phyloP scores from a whole-genome alignment of 257 asterid species.

The Asclepias syriaca region DNA sequence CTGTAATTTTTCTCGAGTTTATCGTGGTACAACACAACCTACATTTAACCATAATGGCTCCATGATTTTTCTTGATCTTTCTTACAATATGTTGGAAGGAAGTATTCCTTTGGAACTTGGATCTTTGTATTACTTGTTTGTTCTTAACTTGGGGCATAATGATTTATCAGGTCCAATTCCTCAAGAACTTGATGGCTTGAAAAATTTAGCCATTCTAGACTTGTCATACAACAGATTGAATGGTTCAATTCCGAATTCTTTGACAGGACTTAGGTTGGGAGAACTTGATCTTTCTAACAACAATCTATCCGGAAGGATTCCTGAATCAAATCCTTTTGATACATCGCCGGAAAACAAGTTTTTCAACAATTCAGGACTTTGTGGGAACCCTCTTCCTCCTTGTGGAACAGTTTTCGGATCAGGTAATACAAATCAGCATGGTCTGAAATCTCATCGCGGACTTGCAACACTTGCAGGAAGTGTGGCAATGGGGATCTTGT shows the following conservation, averaged over 20 bases:
- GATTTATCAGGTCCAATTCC: conserved; percentile 78
- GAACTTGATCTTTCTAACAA: conserved; percentile 80
- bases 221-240: conserved; percentile 64
- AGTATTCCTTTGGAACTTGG: conserved; percentile 85
- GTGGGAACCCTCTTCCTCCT: conserved; percentile 70
- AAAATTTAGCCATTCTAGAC: conserved; percentile 75
- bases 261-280: conserved; percentile 61
- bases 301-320: conserved; percentile 67
- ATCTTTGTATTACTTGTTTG: conserved; percentile 55
- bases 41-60: conserved; percentile 88
- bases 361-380: conserved; percentile 70
- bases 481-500: conserved; percentile 76
- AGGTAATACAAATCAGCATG: conserved; percentile 20
- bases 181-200: conserved; percentile 61
- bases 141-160: conserved; percentile 78
- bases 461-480: conserved; percentile 81
- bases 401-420: conserved; percentile 38
- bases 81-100: conserved; percentile 67
- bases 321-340: conserved; percentile 75
- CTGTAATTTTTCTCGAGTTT: conserved; percentile 67
- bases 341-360: conserved; percentile 66
- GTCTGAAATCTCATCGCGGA: conserved; percentile 44
- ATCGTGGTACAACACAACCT: conserved; percentile 60
- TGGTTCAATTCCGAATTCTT: conserved; percentile 63
- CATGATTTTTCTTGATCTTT: conserved; percentile 87